Conservation (phyloP, 164 flowering plant genomes). For the Tetracentron sinense region DNA sequence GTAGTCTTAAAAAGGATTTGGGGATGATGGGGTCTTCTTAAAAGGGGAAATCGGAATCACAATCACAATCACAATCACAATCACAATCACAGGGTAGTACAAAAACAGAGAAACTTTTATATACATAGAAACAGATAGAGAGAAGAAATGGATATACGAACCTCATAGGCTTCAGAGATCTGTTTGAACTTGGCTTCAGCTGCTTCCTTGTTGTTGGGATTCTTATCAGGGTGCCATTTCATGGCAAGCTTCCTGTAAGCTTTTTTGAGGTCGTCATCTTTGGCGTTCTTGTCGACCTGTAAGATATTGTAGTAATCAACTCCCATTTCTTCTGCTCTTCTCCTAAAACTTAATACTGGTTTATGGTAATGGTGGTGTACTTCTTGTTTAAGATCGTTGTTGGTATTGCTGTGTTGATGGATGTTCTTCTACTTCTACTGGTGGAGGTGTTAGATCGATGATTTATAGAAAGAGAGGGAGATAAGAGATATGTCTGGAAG, state of each 20-base stretch:
- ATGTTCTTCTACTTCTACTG: not conserved
- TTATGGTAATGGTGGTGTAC: not conserved
- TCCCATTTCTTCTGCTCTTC: conserved; percentile 34
- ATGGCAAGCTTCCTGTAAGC: conserved; percentile 52
- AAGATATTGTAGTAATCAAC: conserved; percentile 52
- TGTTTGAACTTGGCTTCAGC: conserved; percentile 58
- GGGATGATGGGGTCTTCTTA: no score
- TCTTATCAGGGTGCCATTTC: no score
- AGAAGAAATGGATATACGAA: conserved; percentile 7
- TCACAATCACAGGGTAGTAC: no score
- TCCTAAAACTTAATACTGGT: not conserved
- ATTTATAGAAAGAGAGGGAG: not conserved
- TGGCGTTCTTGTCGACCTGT: conserved; percentile 44
- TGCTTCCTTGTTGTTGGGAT: conserved; percentile 54
- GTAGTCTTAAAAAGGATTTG: not conserved
- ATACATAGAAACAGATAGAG: not conserved
- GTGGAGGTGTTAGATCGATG: not conserved
- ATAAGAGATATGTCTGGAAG: conserved; percentile 21
- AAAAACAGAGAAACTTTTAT: not conserved
- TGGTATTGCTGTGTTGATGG: not conserved
- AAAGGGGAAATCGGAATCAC: no score
- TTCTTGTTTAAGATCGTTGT: not conserved
- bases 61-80: no score
- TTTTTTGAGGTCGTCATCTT: conserved; percentile 54
- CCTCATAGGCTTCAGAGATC: conserved; percentile 59